A percentile compares a stretch with the other conserved stretches of the same genome.
phyloP scores from a whole-genome alignment of 208 protist species.

The Leishmania gerbilli region DNA sequence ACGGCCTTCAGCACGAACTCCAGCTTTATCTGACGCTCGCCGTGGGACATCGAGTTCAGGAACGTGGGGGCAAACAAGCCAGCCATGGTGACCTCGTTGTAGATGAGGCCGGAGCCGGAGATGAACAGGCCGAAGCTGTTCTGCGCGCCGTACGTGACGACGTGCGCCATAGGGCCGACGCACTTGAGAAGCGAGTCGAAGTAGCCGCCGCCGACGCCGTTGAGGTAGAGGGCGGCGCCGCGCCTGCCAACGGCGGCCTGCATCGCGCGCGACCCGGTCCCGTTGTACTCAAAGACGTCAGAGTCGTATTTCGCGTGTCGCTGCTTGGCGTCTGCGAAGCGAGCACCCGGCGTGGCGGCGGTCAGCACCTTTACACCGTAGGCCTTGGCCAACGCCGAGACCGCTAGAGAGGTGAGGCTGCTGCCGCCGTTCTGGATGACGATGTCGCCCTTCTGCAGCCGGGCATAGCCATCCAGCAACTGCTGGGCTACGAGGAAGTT shows the following conservation, averaged over 20 bases:
- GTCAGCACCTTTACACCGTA: slow-evolving; percentile 60
- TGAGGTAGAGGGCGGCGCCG: slow-evolving; percentile 59
- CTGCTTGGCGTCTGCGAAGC: slow-evolving; percentile 55
- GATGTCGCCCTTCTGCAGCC: slow-evolving; percentile 51
- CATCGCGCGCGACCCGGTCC: slow-evolving; percentile 54
- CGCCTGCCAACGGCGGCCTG: slow-evolving; percentile 35
- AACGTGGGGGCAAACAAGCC: slow-evolving; percentile 69
- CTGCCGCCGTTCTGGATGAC: slow-evolving; percentile 83
- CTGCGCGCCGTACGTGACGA: slow-evolving; percentile 83
- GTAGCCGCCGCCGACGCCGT: slow-evolving; percentile 70
- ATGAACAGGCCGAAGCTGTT: slow-evolving; percentile 71
- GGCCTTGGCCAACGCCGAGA: slow-evolving; percentile 54
- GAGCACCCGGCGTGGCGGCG: slow-evolving; percentile 60
- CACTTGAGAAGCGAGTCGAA: slow-evolving; percentile 74
- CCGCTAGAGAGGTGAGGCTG: slow-evolving; percentile 69
- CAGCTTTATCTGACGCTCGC: slow-evolving; percentile 63
- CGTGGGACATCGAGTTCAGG: slow-evolving; percentile 42
- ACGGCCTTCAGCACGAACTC: slow-evolving; percentile 63
- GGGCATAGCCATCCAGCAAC: slow-evolving; percentile 59
- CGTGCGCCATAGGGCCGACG: slow-evolving; percentile 47
- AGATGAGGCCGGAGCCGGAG: slow-evolving; percentile 68
- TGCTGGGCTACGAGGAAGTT: slow-evolving; percentile 73
- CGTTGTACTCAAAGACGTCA: slow-evolving; percentile 72
- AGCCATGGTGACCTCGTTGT: slow-evolving; percentile 74
- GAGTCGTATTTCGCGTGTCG: slow-evolving; percentile 58